Evolutionary conservation across 257 asterid genomes (phyloP).

Genomic region (Knoxia roxburghii): DNA sequence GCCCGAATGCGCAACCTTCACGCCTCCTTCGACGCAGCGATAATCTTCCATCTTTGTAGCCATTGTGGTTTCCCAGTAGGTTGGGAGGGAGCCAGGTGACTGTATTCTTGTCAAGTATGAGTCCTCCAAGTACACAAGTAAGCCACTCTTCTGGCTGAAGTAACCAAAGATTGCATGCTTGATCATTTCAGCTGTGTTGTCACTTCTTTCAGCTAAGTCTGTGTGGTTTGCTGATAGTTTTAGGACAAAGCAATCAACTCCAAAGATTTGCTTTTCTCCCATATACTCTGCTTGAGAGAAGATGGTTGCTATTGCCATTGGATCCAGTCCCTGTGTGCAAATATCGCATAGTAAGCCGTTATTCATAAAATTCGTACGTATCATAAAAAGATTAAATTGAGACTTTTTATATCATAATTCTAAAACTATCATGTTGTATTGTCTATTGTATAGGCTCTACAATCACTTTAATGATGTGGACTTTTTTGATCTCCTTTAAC

Average conservation of each 20-base stretch:
- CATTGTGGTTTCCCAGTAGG: conserved; percentile 79
- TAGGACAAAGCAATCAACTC: conserved; percentile 68
- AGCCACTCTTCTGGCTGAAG: conserved; percentile 75
- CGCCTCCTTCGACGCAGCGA: conserved; percentile 59
- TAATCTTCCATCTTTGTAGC: conserved; percentile 65
- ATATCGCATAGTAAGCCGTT: too few species aligned
- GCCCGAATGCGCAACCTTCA: conserved; percentile 71
- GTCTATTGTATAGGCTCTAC: too few species aligned
- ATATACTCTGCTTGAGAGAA: conserved; percentile 68
- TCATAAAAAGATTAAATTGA: too few species aligned
- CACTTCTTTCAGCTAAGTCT: conserved; percentile 66
- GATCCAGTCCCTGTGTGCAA: conserved; percentile 74
- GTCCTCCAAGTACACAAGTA: conserved; percentile 64
- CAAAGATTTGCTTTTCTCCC: conserved; percentile 61
- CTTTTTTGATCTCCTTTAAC: too few species aligned
- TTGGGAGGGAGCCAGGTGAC: conserved; percentile 62
- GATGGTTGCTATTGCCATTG: conserved; percentile 50
- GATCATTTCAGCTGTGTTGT: conserved; percentile 79
- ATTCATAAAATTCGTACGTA: too few species aligned
- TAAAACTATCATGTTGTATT: too few species aligned
- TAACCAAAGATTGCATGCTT: conserved; percentile 64
- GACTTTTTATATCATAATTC: too few species aligned
- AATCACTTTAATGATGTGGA: too few species aligned
- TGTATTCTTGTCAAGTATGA: conserved; percentile 75
- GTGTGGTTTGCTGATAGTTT: conserved; percentile 52